Evolutionary conservation across 805 yeast species (phyloP).

Genomic region (Suhomyces kilbournensis): DNA sequence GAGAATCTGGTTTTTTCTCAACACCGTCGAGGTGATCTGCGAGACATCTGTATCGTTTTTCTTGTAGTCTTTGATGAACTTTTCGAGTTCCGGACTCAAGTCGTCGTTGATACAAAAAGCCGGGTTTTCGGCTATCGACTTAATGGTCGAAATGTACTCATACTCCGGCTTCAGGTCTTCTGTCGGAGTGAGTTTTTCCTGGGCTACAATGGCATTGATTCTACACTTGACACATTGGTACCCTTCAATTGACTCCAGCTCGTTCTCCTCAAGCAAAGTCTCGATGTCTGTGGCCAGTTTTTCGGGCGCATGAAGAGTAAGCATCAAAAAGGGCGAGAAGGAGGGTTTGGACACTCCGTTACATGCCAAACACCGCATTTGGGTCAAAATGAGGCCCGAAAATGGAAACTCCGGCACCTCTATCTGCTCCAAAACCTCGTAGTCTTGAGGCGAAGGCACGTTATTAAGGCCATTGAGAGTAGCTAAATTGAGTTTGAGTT

Average conservation of each 20-base stretch:
- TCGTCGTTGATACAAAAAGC: conserved; percentile 62
- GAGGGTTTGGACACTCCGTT: conserved; percentile 55
- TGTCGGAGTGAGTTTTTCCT: conserved; percentile 22
- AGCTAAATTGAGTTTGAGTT: conserved; percentile 7
- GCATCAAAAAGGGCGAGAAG: conserved; percentile 61
- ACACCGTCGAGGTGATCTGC: conserved; percentile 59
- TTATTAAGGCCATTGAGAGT: background rate
- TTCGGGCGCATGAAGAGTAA: conserved; percentile 76
- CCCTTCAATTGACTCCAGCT: conserved; percentile 68
- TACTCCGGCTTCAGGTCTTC: conserved; percentile 20
- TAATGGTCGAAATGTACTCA: conserved; percentile 14
- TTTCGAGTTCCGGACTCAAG: conserved; percentile 47
- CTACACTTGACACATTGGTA: conserved; percentile 80
- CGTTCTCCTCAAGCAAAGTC: conserved; percentile 53
- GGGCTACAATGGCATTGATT: conserved; percentile 25
- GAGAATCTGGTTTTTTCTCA: conserved; percentile 58
- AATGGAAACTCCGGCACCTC: conserved; percentile 69
- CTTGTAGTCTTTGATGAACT: conserved; percentile 47
- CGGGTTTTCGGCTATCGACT: conserved; percentile 33
- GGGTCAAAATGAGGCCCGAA: conserved; percentile 61
- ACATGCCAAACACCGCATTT: conserved; percentile 69
- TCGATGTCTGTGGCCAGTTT: conserved; percentile 43
- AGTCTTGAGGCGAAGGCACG: conserved; percentile 8
- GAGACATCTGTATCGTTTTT: conserved; percentile 43
- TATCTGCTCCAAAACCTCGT: conserved; percentile 11